phyloP scores from a whole-genome alignment of 2,329 filamentous ascomycete species.

The Arthrobotrys pseudoclavata region DNA sequence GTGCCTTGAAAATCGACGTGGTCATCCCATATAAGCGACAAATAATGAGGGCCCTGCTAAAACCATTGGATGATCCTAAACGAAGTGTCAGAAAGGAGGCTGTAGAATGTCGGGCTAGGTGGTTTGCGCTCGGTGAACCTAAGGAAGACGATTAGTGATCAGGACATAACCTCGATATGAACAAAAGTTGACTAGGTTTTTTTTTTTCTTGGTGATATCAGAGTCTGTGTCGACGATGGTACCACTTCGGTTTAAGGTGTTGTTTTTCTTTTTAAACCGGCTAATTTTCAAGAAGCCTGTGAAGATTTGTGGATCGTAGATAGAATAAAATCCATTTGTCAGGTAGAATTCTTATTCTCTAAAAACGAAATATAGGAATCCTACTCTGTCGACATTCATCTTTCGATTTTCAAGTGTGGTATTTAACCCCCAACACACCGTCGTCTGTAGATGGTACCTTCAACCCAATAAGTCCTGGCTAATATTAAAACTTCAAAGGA shows the following conservation, averaged over 20 bases:
- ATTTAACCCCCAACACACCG: neutral
- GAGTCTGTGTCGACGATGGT: slow-evolving; percentile 6
- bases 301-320: neutral
- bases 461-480: neutral
- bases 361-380: neutral
- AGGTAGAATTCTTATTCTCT: neutral
- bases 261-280: slow-evolving; percentile 5
- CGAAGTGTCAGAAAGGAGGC: slow-evolving; percentile 73
- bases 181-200: slow-evolving; percentile 21
- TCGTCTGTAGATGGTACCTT: neutral
- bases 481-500: neutral
- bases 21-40: slow-evolving; percentile 72
- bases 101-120: slow-evolving; percentile 62
- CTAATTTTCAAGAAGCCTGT: slow-evolving; percentile 5
- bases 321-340: neutral
- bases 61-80: slow-evolving; percentile 74
- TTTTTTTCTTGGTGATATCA: slow-evolving; percentile 22
- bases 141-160: slow-evolving; percentile 58
- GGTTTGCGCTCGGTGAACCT: slow-evolving; percentile 62
- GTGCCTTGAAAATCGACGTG: slow-evolving; percentile 69
- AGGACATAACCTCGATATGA: slow-evolving; percentile 5
- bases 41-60: slow-evolving; percentile 72
- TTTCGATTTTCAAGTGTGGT: no score
- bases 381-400: no score
- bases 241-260: slow-evolving; percentile 8